A percentile compares a stretch with the other conserved stretches of the same genome.
phyloP scores from a whole-genome alignment of 2,329 filamentous ascomycete genomes.

The Alternaria alternata region DNA sequence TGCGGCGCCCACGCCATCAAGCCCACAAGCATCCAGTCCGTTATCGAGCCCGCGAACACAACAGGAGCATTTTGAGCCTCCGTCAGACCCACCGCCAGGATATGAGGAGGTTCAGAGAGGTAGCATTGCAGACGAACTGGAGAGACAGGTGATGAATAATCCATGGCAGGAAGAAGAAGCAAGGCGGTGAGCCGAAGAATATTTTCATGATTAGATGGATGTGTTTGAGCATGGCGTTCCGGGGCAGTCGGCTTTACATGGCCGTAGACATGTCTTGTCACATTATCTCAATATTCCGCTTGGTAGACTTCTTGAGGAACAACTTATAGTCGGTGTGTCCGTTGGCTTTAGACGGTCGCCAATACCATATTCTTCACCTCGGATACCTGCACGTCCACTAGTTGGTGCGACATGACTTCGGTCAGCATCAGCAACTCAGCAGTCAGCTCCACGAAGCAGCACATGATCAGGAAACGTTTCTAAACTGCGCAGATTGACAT shows the following conservation, averaged over 20 bases:
- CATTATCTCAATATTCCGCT: not conserved
- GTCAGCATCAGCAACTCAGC: constrained; percentile 11
- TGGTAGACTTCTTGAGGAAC: not conserved
- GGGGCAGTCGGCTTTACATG: constrained; percentile 14
- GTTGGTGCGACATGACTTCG: not conserved
- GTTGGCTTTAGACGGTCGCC: not conserved
- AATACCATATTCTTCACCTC: not conserved
- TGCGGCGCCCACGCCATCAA: constrained; percentile 28
- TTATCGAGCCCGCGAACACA: constrained; percentile 36
- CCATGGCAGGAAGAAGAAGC: constrained; percentile 23
- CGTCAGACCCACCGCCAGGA: constrained; percentile 81
- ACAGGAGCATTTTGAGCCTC: constrained; percentile 58
- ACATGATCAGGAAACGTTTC: not conserved
- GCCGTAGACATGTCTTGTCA: constrained; percentile 3
- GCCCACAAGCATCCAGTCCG: constrained; percentile 40
- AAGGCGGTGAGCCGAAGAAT: constrained; percentile 21
- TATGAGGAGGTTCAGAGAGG: constrained; percentile 92
- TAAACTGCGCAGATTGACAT: constrained; percentile 10
- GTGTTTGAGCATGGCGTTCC: constrained; percentile 41
- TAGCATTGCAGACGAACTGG: constrained; percentile 76
- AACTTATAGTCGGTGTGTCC: not conserved
- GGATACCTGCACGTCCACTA: not conserved
- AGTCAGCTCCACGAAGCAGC: constrained; percentile 6
- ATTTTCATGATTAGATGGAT: constrained; percentile 10
- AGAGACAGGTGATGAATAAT: constrained; percentile 55